These are phyloP conservation scores for Diospyros lotus DNA, from an alignment of 148 eudicot genomes.

Conservation along the genomic window DNA sequence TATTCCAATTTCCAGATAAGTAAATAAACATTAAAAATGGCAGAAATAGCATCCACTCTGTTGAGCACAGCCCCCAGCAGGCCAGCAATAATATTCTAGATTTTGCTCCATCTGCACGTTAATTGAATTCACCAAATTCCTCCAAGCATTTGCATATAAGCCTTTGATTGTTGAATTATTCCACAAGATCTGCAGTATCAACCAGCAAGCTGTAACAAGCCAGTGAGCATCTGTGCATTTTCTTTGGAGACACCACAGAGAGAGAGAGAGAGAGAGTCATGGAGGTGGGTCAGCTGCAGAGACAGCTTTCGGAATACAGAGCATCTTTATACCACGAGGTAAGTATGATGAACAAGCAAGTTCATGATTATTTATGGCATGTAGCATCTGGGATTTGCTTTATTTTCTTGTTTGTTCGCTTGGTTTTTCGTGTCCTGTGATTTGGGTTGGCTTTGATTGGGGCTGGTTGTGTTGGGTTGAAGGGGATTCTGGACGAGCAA, in stretches of 20 bases:
- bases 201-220: not conserved
- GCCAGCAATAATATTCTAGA: not conserved
- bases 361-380: too few species aligned
- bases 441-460: conserved; percentile 3
- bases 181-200: conserved; percentile 13
- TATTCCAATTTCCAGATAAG: conserved; percentile 2
- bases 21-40: not conserved
- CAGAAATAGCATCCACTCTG: not conserved
- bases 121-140: conserved; percentile 15
- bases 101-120: conserved; percentile 10
- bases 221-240: not conserved
- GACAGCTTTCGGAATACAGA: conserved; percentile 33
- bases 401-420: not conserved
- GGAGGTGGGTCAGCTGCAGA: conserved; percentile 53
- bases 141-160: conserved; percentile 11
- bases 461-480: conserved; percentile 9
- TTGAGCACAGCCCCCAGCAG: conserved; percentile 3
- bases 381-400: too few species aligned
- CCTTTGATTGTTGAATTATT: conserved; percentile 9
- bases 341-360: not conserved
- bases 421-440: not conserved
- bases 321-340: conserved; percentile 50
- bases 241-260: too few species aligned
- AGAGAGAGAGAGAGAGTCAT: conserved; percentile 20
- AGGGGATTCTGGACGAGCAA: conserved; percentile 62